Evolutionary conservation across 2,329 filamentous ascomycete species (phyloP).

Genomic region (Fusarium sacchari): DNA sequence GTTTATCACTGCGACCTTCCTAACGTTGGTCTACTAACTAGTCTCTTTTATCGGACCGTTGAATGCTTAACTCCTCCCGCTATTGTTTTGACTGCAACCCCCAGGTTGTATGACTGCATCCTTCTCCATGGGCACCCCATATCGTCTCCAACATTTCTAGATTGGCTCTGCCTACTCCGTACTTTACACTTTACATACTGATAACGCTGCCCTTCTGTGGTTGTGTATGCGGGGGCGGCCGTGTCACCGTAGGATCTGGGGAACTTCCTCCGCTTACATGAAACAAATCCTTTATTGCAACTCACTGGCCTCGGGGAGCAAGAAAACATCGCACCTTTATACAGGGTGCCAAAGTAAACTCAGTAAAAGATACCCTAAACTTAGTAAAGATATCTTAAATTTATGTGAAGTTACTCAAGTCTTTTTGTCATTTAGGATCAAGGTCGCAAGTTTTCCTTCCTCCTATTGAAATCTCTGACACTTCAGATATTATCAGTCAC

Average conservation of each 20-base stretch:
- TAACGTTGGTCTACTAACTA: background rate
- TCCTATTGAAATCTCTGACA: background rate
- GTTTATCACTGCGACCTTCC: background rate
- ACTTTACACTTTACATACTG: too few species aligned
- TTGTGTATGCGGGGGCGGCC: background rate
- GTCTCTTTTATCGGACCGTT: conserved; percentile 15
- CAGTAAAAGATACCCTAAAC: background rate
- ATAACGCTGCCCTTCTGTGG: background rate
- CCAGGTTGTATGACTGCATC: background rate
- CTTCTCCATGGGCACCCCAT: conserved; percentile 1
- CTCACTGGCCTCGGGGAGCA: background rate
- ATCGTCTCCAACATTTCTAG: background rate
- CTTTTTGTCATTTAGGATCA: background rate
- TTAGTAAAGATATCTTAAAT: background rate
- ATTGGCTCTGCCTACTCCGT: background rate
- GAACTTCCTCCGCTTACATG: background rate
- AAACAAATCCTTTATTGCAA: background rate
- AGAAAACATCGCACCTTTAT: background rate
- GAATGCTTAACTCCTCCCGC: background rate
- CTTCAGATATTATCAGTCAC: too few species aligned
- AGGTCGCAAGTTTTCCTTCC: background rate
- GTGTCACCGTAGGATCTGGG: background rate
- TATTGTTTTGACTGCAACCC: conserved; percentile 4
- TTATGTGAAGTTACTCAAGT: background rate
- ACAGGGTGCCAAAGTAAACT: background rate